A percentile compares a stretch with the other conserved stretches of the same genome.
phyloP scores from a whole-genome alignment of 1,284 basidiomycete genomes.

The Fomitopsis palustris region DNA sequence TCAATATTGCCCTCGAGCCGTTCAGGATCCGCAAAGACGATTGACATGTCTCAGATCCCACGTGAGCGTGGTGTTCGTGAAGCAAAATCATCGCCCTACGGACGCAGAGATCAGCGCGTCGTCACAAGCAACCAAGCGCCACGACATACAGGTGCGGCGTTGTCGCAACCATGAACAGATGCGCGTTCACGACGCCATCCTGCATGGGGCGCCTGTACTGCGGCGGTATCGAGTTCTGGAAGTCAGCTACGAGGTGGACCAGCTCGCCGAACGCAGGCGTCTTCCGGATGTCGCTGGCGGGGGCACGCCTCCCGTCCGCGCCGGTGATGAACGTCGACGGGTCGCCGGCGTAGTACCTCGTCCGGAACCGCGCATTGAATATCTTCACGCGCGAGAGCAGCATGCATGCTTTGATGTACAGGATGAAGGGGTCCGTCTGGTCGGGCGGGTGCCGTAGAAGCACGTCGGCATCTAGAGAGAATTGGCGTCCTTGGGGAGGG shows the following conservation, averaged over 20 bases:
- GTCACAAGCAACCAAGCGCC: not conserved
- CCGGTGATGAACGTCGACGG: slow-evolving; percentile 18
- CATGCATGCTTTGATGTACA: slow-evolving; percentile 68
- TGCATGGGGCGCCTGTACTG: slow-evolving; percentile 49
- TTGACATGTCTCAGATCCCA: slow-evolving; percentile 50
- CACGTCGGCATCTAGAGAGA: slow-evolving; percentile 59
- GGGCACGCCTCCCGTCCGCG: slow-evolving; percentile 5
- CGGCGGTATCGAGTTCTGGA: slow-evolving; percentile 55
- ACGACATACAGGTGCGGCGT: slow-evolving; percentile 59
- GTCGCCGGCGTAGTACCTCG: slow-evolving; percentile 56
- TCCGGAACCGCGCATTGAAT: slow-evolving; percentile 66
- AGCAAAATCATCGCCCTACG: slow-evolving; percentile 57
- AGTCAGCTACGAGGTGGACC: slow-evolving; percentile 53
- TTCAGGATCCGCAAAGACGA: slow-evolving; percentile 64
- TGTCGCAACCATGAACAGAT: slow-evolving; percentile 61
- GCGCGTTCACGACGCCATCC: slow-evolving; percentile 57
- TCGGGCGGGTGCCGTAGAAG: slow-evolving; percentile 54
- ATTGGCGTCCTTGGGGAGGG: slow-evolving; percentile 56
- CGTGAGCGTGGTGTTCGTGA: slow-evolving; percentile 69
- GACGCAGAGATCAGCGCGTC: not conserved
- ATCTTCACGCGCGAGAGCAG: slow-evolving; percentile 65
- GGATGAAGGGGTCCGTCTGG: slow-evolving; percentile 65
- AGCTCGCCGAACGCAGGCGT: slow-evolving; percentile 64
- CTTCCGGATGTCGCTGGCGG: slow-evolving; percentile 47
- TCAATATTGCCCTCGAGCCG: slow-evolving; percentile 60